A percentile compares a stretch with the other conserved stretches of the same genome.
These are phyloP conservation scores for Trichoderma cornu-damae DNA, from an alignment of 2,329 filamentous ascomycete genomes.

Conservation along the genomic window DNA sequence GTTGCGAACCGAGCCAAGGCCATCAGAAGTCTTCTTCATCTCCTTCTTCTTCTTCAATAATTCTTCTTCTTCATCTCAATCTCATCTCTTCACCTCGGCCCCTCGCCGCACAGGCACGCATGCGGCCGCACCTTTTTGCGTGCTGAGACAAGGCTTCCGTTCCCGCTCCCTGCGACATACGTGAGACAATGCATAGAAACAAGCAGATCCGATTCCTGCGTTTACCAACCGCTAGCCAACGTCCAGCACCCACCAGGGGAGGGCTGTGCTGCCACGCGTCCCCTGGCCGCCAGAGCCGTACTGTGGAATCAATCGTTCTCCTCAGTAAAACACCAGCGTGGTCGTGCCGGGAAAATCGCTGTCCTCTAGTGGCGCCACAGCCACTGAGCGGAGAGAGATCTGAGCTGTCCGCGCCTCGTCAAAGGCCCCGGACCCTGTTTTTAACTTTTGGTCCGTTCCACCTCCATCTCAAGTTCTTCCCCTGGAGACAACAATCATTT, in stretches of 20 bases:
- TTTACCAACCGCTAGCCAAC: background rate
- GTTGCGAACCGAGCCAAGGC: background rate
- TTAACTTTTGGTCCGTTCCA: background rate
- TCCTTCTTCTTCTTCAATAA: background rate
- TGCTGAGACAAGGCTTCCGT: background rate
- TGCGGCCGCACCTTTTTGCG: background rate
- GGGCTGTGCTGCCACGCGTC: slow-evolving; percentile 12
- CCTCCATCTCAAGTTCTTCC: background rate
- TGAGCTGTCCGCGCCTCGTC: slow-evolving; percentile 2
- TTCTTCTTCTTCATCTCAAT: background rate
- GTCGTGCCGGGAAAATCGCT: background rate
- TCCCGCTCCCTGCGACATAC: background rate
- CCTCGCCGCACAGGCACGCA: background rate
- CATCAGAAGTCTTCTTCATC: background rate
- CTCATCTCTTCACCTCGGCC: background rate
- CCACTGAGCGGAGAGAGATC: slow-evolving; percentile 16
- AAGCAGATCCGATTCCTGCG: background rate
- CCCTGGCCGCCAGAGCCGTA: background rate
- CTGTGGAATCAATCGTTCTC: background rate
- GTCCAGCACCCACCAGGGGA: background rate
- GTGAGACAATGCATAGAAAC: background rate
- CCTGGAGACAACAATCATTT: background rate
- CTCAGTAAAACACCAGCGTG: background rate
- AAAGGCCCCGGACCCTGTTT: background rate
- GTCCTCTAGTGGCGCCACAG: background rate